Evolutionary conservation across 768 basidiomycete genomes (phyloP).

Genomic region (Gloeostereum incarnatum): DNA sequence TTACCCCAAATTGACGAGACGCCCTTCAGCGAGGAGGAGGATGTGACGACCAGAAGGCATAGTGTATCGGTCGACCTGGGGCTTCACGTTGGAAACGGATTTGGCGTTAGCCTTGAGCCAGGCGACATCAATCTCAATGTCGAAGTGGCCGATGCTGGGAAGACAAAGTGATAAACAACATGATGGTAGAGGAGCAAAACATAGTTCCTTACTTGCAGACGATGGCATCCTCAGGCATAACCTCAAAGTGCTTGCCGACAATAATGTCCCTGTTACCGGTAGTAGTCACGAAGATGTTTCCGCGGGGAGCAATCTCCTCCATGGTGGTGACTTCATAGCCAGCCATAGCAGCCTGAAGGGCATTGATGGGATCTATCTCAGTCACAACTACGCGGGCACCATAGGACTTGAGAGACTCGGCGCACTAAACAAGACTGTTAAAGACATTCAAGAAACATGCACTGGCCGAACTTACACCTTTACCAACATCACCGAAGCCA

Average conservation of each 20-base stretch:
- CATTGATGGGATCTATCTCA: conserved; percentile 99
- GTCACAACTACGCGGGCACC: conserved; percentile 94
- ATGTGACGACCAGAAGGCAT: conserved; percentile 89
- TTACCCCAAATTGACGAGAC: conserved; percentile 96
- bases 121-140: conserved; percentile 91
- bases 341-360: conserved; percentile 98
- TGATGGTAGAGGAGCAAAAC: background rate
- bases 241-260: conserved; percentile 80
- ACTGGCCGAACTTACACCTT: conserved; percentile 60
- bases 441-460: conserved; percentile 1
- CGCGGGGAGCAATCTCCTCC: conserved; percentile 88
- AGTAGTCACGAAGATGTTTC: conserved; percentile 95
- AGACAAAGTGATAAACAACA: conserved; percentile 4
- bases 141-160: conserved; percentile 75
- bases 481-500: conserved; percentile 98
- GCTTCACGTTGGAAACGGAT: conserved; percentile 85
- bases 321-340: conserved; percentile 98
- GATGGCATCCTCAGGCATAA: conserved; percentile 97
- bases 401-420: conserved; percentile 94
- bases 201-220: conserved; percentile 79
- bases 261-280: conserved; percentile 99
- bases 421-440: conserved; percentile 56
- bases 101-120: conserved; percentile 95
- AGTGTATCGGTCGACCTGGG: conserved; percentile 97
- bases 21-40: conserved; percentile 96